A percentile compares a stretch with the other conserved stretches of the same genome.
These are phyloP conservation scores for Tuber aestivum DNA, from an alignment of 495 filamentous ascomycete genomes.

Conservation along the genomic window DNA sequence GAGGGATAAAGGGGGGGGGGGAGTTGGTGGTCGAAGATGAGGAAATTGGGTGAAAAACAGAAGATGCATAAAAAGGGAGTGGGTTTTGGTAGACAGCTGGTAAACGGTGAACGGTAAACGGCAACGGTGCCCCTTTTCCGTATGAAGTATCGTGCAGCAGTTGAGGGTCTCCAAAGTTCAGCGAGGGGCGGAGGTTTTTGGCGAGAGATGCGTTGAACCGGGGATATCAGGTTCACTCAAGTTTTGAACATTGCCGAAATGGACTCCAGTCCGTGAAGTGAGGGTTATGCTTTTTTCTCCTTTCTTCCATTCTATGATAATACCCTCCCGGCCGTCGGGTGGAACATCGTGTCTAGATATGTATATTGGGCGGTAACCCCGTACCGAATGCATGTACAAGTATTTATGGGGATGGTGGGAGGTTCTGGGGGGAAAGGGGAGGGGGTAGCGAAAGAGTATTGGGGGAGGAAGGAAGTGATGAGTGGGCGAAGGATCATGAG, in stretches of 20 bases:
- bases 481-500: background rate
- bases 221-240: constrained; percentile 10
- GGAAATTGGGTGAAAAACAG: background rate
- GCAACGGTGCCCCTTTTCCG: background rate
- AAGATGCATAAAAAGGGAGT: constrained; percentile 4
- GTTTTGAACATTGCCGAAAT: background rate
- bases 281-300: background rate
- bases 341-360: constrained; percentile 7
- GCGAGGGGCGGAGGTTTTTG: constrained; percentile 7
- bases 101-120: background rate
- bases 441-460: background rate
- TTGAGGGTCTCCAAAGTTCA: constrained; percentile 3
- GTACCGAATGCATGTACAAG: constrained; percentile 12
- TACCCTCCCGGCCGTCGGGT: constrained; percentile 2
- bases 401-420: background rate
- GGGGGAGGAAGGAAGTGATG: background rate
- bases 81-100: constrained; percentile 10
- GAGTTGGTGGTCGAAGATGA: constrained; percentile 5
- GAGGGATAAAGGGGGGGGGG: constrained; percentile 6
- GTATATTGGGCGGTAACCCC: background rate
- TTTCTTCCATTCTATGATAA: background rate
- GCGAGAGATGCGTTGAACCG: constrained; percentile 1
- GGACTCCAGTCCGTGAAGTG: background rate
- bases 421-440: background rate
- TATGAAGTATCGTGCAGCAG: constrained; percentile 3